A percentile compares a stretch with the other conserved stretches of the same genome.
Evolutionary conservation across 2,329 filamentous ascomycete species (phyloP).

Genomic region (Colletotrichum limetticola): DNA sequence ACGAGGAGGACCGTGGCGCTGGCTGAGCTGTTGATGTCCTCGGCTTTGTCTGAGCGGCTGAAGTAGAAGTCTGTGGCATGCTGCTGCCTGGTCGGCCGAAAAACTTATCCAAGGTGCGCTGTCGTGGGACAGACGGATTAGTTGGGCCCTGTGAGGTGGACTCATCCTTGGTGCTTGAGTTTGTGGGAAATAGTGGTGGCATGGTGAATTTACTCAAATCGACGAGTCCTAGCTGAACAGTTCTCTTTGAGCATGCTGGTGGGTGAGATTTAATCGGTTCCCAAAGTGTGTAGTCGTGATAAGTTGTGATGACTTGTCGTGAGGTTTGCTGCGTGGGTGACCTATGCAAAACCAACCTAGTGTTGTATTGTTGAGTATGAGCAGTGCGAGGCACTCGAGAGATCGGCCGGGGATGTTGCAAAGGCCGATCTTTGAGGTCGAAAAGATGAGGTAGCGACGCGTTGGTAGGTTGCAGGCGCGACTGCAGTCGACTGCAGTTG

Average conservation of each 20-base stretch:
- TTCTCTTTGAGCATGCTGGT: neutral
- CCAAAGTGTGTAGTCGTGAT: neutral
- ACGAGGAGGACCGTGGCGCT: neutral
- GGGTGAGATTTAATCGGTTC: neutral
- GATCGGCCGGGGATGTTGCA: neutral
- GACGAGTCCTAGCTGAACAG: neutral
- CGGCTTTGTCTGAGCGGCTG: neutral
- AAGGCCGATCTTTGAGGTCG: neutral
- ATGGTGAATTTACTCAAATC: neutral
- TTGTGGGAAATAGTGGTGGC: neutral
- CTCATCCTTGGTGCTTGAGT: neutral
- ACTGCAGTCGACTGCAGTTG: neutral
- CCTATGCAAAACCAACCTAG: neutral
- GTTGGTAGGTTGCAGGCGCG: conserved; percentile 19
- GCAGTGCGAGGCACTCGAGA: neutral
- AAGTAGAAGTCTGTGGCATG: neutral
- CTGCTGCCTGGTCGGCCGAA: neutral
- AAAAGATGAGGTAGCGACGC: conserved; percentile 10
- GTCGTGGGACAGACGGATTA: neutral
- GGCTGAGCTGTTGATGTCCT: conserved; percentile 22
- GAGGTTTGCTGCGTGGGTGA: neutral
- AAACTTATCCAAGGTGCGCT: conserved; percentile 24
- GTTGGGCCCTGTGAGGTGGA: neutral
- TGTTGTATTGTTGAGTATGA: neutral
- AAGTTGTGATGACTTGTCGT: neutral